phyloP scores from a whole-genome alignment of 2,329 filamentous ascomycete species.

The Xylaria arbuscula region DNA sequence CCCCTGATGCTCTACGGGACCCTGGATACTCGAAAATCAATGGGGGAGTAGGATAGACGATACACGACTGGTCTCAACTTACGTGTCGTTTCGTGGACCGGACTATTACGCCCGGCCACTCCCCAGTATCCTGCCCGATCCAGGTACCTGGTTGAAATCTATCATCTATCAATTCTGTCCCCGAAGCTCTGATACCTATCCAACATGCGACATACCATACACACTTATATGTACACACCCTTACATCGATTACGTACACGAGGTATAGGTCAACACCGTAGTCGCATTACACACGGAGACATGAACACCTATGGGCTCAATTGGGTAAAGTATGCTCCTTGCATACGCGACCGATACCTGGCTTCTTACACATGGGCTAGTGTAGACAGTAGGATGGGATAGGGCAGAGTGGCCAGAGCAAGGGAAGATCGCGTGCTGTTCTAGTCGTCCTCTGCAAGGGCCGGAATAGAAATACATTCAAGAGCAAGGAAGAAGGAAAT shows the following conservation, averaged over 20 bases:
- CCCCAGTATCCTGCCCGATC: neutral
- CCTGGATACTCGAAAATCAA: neutral
- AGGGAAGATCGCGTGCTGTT: neutral
- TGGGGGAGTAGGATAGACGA: neutral
- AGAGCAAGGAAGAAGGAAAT: slow-evolving; percentile 1
- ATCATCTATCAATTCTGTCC: slow-evolving; percentile 15
- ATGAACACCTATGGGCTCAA: neutral
- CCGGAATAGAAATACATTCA: no score
- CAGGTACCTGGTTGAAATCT: neutral
- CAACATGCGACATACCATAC: neutral
- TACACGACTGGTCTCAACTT: neutral
- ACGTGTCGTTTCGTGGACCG: neutral
- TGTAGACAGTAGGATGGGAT: neutral
- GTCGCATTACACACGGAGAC: slow-evolving; percentile 1
- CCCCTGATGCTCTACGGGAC: no score
- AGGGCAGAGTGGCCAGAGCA: neutral
- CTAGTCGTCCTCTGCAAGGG: neutral
- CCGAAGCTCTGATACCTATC: slow-evolving; percentile 2
- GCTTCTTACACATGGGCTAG: neutral
- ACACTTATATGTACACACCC: slow-evolving; percentile 21
- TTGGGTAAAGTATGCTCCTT: slow-evolving; percentile 16
- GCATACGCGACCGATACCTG: slow-evolving; percentile 17
- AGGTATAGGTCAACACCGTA: slow-evolving; percentile 22
- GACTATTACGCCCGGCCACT: neutral
- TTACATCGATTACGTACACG: neutral